Base-by-base conservation (phyloP, 768 basidiomycete species). In the Russula abietina region DNA sequence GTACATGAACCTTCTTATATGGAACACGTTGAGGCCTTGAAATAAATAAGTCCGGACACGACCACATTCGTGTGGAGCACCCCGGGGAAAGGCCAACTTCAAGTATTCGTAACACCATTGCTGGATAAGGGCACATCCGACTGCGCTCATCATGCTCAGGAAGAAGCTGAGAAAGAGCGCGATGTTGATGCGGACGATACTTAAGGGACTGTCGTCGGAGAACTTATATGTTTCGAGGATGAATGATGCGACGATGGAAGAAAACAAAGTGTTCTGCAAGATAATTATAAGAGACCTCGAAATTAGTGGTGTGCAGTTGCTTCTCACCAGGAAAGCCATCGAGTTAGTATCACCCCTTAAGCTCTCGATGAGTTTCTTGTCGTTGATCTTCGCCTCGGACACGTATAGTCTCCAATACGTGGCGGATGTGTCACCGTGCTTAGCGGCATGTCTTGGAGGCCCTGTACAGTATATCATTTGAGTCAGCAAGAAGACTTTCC, bases 171-270 rank as follows among this genome's bases (percentile, higher is more conserved):
- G n/a, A n/a, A n/a, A n/a, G n/a, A n/a, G n/a, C n/a, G n/a, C n/a
- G n/a, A n/a, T n/a, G n/a, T n/a, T n/a, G n/a, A 51, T 28, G 54
- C 36, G 19, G 26, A 51, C 46, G 32, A 32, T 39, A 45, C 10
- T 26, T n/a, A 60, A 22, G 7, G 64, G 30, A 19, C 49, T n/a
- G n/a, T n/a, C n/a, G n/a, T n/a, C n/a, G n/a, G n/a, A n/a, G n/a
- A n/a, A n/a, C 45, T 65, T 57, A 52, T 69, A 69, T 48, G 51
- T 63, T 49, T 68, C 61, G 45, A 68, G 59, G 46, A 69, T 60
- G 24, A 69, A 66, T 33, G 64, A 55, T 32, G 67, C 60, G 30
- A 66, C 57, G 30, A 60, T 68, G 17, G 65, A 55, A 14, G 68
- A 66, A 46, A 69, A 69, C 16, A 69, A 45, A 11, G 4, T 33